Base-by-base conservation (phyloP, 306 rosid species). In the Prinsepia uniflora region DNA sequence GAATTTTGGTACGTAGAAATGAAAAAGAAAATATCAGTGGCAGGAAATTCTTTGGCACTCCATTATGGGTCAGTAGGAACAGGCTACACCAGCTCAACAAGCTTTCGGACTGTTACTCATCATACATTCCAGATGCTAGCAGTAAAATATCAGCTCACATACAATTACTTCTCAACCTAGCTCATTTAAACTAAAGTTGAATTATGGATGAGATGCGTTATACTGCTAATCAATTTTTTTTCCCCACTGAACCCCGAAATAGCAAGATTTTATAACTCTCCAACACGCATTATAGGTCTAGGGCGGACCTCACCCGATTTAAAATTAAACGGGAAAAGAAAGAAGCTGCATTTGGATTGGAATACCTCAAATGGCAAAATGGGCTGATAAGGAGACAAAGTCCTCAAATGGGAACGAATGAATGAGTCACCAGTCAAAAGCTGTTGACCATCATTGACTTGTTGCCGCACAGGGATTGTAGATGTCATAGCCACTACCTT, bases 341-440 rank as follows among this genome's bases (percentile, higher is more conserved):
- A 59, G 34, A 50, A 53, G 40, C 60, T 57, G 24, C 24, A 55
- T 8, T 46, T 50, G 55, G 52, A 65, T 4, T 44, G 53, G 4
- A 71, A 58, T 64, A 89, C 97, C 98, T 94, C 97, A 73, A 94
- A 94, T 17, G 98, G 97, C 67, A 90, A 88, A 83, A 94, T 94
- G 72, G 98, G 87, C 52, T 94, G 98, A 75, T 90, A 90, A 72
- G 98, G 97, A 74, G 95, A 76, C 83, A 94, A 81, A 50, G 84
- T 82, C 70, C 87, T 86, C 62, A 94, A 83, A 83, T 94, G 98
- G 62, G 91, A 42, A 68, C 97, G 88, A 63, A 94, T 89, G 80
- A 94, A 94, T 19, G 91, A 89, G 57, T 94, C 98, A 9, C 91
- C 97, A 1, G 87, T 79, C 57, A 86, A 80, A 54, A 72, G 72